Evolutionary conservation across 305 asterid species (phyloP).

Genomic region (Fraxinus floribunda): DNA sequence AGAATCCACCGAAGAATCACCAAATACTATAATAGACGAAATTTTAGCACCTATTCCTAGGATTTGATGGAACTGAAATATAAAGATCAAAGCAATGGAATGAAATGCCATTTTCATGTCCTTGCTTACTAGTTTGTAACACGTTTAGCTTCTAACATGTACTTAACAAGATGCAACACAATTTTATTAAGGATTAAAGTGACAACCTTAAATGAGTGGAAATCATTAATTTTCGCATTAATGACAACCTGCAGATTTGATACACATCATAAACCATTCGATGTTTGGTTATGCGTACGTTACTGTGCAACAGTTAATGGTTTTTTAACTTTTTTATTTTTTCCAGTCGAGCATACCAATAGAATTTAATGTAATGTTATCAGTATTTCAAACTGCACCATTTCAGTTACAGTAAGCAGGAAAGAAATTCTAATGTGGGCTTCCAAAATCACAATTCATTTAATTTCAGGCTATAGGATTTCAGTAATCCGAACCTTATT

Average conservation of each 20-base stretch:
- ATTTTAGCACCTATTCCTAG: conserved; percentile 31
- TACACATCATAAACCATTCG: background rate
- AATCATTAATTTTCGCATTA: background rate
- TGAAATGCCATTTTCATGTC: conserved; percentile 9
- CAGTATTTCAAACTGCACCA: background rate
- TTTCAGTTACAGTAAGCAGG: background rate
- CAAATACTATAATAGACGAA: conserved; percentile 70
- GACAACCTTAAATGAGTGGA: background rate
- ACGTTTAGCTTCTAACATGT: background rate
- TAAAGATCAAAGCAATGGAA: conserved; percentile 19
- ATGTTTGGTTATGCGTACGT: background rate
- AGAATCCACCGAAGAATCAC: conserved; percentile 76
- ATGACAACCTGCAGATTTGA: background rate
- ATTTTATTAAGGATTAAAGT: background rate
- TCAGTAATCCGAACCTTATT: background rate
- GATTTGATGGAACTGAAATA: conserved; percentile 20
- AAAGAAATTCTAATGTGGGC: background rate
- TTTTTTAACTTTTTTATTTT: background rate
- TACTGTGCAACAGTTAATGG: background rate
- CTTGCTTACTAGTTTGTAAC: background rate
- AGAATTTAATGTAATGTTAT: background rate
- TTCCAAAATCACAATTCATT: background rate
- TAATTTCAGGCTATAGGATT: background rate
- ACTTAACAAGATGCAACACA: background rate
- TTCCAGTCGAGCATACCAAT: background rate